These are phyloP conservation scores for Syzygium aromaticum DNA, from an alignment of 345 rosid species.

Conservation along the genomic window DNA sequence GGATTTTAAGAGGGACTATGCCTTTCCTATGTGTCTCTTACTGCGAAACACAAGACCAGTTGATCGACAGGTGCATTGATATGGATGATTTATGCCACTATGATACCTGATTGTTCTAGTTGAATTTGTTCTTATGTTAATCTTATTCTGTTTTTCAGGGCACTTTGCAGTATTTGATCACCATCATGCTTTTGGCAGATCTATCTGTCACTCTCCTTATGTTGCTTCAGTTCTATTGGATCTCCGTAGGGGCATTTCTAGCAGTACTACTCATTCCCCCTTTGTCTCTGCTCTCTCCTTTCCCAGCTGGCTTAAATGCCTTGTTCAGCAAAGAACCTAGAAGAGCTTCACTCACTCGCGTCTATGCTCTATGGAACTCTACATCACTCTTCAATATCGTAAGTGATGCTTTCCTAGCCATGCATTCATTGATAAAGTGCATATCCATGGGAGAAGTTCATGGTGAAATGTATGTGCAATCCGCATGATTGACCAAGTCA, in stretches of 20 bases:
- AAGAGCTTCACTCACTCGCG: slow-evolving; percentile 85
- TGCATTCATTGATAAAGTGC: neutral
- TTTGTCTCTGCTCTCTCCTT: slow-evolving; percentile 77
- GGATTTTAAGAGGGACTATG: slow-evolving; percentile 60
- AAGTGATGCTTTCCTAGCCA: slow-evolving; percentile 22
- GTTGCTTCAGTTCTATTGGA: slow-evolving; percentile 87
- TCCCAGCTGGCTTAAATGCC: slow-evolving; percentile 95
- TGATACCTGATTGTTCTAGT: neutral
- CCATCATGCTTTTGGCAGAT: slow-evolving; percentile 83
- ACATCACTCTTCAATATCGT: slow-evolving; percentile 85
- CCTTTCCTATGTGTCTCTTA: slow-evolving; percentile 71
- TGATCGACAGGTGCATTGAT: slow-evolving; percentile 67
- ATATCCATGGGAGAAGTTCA: neutral
- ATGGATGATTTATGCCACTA: neutral
- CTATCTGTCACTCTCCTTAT: slow-evolving; percentile 76
- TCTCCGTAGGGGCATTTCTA: slow-evolving; percentile 77
- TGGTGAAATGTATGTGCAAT: neutral
- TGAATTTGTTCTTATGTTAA: neutral
- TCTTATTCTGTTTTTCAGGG: slow-evolving; percentile 50
- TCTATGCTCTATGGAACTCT: slow-evolving; percentile 82
- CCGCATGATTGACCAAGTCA: neutral
- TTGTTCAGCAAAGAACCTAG: slow-evolving; percentile 90
- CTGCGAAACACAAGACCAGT: slow-evolving; percentile 81
- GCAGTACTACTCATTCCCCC: slow-evolving; percentile 91
- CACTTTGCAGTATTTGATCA: slow-evolving; percentile 61